Evolutionary conservation across 2,329 filamentous ascomycete genomes (phyloP), one percentile per base, ranked within the genome.

Genomic region (Ophiocordyceps polyrhachis-furcata): DNA sequence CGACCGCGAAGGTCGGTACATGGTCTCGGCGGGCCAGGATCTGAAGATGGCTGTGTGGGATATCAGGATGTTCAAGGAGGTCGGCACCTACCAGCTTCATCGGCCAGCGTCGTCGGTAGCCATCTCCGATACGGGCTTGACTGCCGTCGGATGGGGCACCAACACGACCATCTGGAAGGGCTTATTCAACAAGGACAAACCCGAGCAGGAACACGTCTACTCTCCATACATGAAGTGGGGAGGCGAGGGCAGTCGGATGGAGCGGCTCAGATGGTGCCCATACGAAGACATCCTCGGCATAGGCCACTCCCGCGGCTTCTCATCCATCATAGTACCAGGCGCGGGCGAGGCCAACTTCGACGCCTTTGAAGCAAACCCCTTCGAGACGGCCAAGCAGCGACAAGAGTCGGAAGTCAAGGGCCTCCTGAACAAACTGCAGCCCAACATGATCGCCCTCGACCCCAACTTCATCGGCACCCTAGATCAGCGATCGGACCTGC

Each of bases 331-430:
- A 53, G 78, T 96, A 2, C 91, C 91, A 8, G 91, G 91, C 42
- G 83, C 89, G n/a, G 91, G 91, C 49, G 91, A 98, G 62, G 79
- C 91, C 58, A 96, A 96, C 72, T 95, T 84, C 59, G 91, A 98
- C 61, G 83, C 87, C 3, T 69, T 95, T 45, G 91, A 98, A 62
- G 71, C 80, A 53, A 98, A 98, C 68, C 91, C 91, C 31, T 96
- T 89, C 72, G 91, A 96, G 66, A 94, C 82, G 44, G 73, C 70
- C 56, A 93, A 91, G 65, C 88, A 96, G 66, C 77, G 91, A 55
- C 88, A 93, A 62, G 91, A 98, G 63, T 73, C 74, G 43, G 91
- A 98, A 63, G 87, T 98, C 60, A 86, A 83, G 67, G 71, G 75
- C 13, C 71, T 98, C 50, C 76, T 98, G 54, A 93, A 93, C 70